Base-by-base conservation (phyloP, 129 eudicot genomes). In the Lonicera japonica region DNA sequence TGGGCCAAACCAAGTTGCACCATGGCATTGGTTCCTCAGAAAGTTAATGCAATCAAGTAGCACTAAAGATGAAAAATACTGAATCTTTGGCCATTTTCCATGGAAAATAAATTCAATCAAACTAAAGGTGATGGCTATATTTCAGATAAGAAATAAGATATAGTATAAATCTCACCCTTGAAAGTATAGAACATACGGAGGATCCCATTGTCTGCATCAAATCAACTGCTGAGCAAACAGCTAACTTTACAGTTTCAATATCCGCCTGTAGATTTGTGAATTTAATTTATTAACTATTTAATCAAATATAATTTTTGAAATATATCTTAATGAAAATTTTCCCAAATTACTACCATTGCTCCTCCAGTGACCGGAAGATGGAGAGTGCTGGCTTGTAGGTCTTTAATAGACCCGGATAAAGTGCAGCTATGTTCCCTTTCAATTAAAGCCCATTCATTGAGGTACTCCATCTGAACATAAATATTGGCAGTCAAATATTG, bases 331-430 rank as follows among this genome's bases (percentile, higher is more conserved):
- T 54, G 20, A 18, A 41, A 43, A 38, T 1, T 62, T 47, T 23
- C 21, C 8, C 11, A 54, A 36, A 68, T 22, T 10, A 29, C 75
- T 79, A 94, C 99, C 75, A 58, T 85, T 69, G 99, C 96, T 38
- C 82, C 85, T 69, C 80, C 95, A 17, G 87, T 83, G 67, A 88
- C 77, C 15, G 99, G 99, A 80, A 94, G 82, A 29, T 89, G 95
- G 56, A 94, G 67, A 74, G 95, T 94, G 79, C 89, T 80, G 51
- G 96, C 86, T 70, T 85, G 78, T 56, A 94, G 82, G 77, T 94
- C 96, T 67, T 77, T 73, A 54, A 73, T 88, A 41, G 86, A 86
- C 41, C 79, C 86, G 29, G 75, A 78, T 68, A 94, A 57, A 10
- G 92, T 77, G 74, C 72, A 61, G 63, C 60, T 66, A 76, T 94